Evolutionary conservation across 805 yeast species (phyloP).

Genomic region (Cyberlindnera americana): DNA sequence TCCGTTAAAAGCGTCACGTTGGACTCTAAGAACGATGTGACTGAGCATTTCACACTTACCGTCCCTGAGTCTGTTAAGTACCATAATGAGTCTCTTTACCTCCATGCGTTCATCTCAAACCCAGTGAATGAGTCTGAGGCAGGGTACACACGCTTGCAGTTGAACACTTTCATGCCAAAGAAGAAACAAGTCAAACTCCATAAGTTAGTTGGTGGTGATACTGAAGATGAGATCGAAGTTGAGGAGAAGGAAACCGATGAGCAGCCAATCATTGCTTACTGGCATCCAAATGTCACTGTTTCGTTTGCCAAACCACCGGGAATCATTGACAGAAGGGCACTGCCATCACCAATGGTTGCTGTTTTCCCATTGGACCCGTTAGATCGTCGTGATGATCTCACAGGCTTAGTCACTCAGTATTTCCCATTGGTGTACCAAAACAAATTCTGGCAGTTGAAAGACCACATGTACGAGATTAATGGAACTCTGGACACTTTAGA

Average conservation of each 20-base stretch:
- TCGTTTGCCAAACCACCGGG: conserved; percentile 26
- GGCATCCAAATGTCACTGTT: conserved; percentile 37
- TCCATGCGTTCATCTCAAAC: conserved; percentile 29
- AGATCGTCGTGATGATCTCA: conserved; percentile 29
- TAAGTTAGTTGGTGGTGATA: conserved; percentile 28
- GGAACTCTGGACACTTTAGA: conserved; percentile 23
- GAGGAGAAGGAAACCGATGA: conserved; percentile 10
- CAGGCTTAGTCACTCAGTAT: conserved; percentile 32
- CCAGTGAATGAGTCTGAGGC: conserved; percentile 19
- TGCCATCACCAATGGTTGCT: conserved; percentile 26
- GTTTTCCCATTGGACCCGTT: conserved; percentile 28
- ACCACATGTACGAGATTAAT: conserved; percentile 34
- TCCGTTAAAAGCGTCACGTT: conserved; percentile 9
- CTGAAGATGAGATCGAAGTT: conserved; percentile 16
- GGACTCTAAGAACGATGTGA: conserved; percentile 12
- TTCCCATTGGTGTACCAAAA: conserved; percentile 36
- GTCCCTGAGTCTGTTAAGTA: conserved; percentile 22
- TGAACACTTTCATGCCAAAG: conserved; percentile 30
- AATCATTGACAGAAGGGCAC: conserved; percentile 15
- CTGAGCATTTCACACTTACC: conserved; percentile 10
- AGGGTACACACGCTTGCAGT: conserved; percentile 24
- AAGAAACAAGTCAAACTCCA: conserved; percentile 28
- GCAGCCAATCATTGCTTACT: conserved; percentile 27
- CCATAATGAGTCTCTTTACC: conserved; percentile 32
- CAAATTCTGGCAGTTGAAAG: conserved; percentile 37